Percentiles rank a stretch among this genome's conserved stretches.
Evolutionary conservation across 495 filamentous ascomycete genomes (phyloP).

Genomic region (Penicillium argentinense): DNA sequence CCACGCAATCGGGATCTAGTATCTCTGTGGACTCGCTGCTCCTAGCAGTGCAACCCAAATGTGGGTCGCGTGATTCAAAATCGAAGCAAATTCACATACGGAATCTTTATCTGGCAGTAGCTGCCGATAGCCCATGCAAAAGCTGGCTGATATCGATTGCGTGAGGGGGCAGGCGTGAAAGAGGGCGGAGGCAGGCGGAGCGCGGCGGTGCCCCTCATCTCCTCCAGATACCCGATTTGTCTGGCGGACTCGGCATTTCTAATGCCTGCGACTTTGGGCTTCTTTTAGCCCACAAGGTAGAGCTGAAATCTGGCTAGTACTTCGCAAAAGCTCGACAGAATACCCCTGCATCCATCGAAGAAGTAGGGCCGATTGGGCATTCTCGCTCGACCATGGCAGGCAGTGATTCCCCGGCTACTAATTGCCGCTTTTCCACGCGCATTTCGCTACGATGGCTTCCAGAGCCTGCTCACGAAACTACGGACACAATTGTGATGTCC

Average conservation of each 20-base stretch:
- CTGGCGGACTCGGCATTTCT: too few species aligned
- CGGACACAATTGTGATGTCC: conserved; percentile 46
- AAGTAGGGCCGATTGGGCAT: not conserved
- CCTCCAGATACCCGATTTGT: conserved; percentile 2
- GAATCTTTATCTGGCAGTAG: not conserved
- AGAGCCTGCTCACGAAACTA: conserved; percentile 38
- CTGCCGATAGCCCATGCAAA: too few species aligned
- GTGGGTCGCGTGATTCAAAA: too few species aligned
- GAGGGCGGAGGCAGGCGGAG: not conserved
- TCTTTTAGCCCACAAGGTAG: too few species aligned
- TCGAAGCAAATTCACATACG: too few species aligned
- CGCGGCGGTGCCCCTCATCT: conserved; percentile 3
- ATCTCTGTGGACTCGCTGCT: too few species aligned
- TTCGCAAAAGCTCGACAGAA: not conserved
- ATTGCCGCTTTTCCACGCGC: conserved; percentile 39
- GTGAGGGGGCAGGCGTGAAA: not conserved
- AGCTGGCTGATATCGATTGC: not conserved
- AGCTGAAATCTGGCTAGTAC: too few species aligned
- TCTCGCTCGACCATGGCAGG: conserved; percentile 5
- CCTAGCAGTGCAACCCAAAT: too few species aligned
- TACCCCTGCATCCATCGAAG: not conserved
- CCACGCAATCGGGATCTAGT: too few species aligned
- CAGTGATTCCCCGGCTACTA: conserved; percentile 3
- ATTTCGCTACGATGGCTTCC: conserved; percentile 46
- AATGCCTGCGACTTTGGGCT: too few species aligned